A percentile compares a stretch with the other conserved stretches of the same genome.
Conservation (phyloP, 2,329 filamentous ascomycete genomes). For the Samsoniella hepiali region DNA sequence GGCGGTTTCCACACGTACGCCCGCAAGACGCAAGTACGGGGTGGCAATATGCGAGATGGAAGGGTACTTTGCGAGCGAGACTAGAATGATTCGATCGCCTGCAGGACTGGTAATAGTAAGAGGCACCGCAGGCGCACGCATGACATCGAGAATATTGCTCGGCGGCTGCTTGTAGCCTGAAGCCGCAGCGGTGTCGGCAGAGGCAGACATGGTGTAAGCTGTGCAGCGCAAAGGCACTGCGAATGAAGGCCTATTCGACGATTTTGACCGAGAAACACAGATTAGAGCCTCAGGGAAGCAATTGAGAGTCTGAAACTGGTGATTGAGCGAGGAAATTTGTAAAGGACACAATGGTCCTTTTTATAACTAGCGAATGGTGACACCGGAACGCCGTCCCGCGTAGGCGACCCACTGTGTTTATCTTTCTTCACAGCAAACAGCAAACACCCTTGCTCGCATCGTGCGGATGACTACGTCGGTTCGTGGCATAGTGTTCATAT, state of each 20-base stretch:
- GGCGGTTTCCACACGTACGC: constrained; percentile 10
- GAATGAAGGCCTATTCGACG: not conserved
- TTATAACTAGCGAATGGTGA: constrained; percentile 6
- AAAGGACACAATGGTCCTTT: constrained; percentile 12
- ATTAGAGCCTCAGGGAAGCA: not conserved
- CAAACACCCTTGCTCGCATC: not conserved
- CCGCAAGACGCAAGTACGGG: constrained; percentile 8
- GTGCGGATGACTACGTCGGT: not conserved
- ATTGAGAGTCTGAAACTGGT: not conserved
- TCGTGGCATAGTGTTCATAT: too few species aligned
- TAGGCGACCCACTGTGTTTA: not conserved
- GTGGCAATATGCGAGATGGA: constrained; percentile 10
- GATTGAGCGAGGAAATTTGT: not conserved
- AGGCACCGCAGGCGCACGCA: constrained; percentile 12
- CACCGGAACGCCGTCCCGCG: not conserved
- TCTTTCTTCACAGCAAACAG: not conserved
- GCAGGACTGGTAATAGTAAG: not conserved
- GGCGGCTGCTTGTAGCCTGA: constrained; percentile 14
- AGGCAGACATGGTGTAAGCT: constrained; percentile 9
- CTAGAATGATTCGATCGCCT: constrained; percentile 6
- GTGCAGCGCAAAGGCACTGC: not conserved
- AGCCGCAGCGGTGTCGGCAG: constrained; percentile 6
- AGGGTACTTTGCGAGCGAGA: constrained; percentile 8
- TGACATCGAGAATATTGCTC: constrained; percentile 10
- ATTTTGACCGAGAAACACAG: not conserved